Evolutionary conservation across 768 basidiomycete genomes (phyloP).

Genomic region (Leccinum arenicola): DNA sequence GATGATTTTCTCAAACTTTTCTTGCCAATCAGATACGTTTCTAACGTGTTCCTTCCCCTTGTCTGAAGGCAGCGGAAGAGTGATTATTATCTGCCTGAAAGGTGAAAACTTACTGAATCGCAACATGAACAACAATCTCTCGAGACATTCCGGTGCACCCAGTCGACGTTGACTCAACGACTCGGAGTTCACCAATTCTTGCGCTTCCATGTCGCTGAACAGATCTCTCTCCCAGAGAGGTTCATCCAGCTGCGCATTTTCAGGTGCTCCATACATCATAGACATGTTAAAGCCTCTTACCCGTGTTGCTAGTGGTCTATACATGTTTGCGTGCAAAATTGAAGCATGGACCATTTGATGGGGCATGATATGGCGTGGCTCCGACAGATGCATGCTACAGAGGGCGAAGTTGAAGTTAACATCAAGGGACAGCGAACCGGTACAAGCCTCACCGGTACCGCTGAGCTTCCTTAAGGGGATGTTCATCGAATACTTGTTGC

Average conservation of each 20-base stretch:
- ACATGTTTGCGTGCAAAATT: background rate
- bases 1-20: constrained; percentile 9
- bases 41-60: constrained; percentile 18
- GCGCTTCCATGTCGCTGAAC: constrained; percentile 9
- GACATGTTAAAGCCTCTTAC: background rate
- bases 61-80: constrained; percentile 1
- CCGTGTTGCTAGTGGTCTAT: background rate
- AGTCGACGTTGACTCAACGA: constrained; percentile 2
- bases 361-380: constrained; percentile 10
- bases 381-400: constrained; percentile 1
- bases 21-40: constrained; percentile 10
- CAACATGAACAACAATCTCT: constrained; percentile 14
- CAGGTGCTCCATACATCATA: background rate
- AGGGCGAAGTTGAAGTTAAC: background rate
- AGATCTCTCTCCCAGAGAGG: constrained; percentile 11
- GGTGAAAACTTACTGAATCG: background rate
- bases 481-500: constrained; percentile 2
- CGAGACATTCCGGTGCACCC: constrained; percentile 9
- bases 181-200: background rate
- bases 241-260: background rate
- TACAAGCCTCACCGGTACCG: constrained; percentile 1
- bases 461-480: background rate
- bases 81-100: background rate
- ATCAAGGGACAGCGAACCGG: background rate
- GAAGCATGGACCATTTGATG: background rate